phyloP scores from a whole-genome alignment of 108 stramenopile species.

The Nitzschia sp. region DNA sequence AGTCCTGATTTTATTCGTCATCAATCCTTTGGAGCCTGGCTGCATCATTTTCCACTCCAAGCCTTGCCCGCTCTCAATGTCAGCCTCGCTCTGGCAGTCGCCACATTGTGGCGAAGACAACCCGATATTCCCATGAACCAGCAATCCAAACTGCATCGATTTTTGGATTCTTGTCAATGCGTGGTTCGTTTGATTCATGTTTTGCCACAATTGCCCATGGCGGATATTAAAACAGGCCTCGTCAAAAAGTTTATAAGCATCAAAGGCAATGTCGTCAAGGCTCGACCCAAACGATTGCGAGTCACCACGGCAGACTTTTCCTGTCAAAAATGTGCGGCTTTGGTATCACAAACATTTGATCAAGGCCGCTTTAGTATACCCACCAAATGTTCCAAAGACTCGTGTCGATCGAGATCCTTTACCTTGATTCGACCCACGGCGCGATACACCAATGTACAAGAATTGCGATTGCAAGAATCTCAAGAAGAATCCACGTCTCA shows the following conservation, averaged over 20 bases:
- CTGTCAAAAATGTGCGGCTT: slow-evolving; percentile 87
- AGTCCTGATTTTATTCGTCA: slow-evolving; percentile 21
- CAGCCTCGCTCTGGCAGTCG: slow-evolving; percentile 47
- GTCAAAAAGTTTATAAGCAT: slow-evolving; percentile 79
- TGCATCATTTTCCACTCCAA: slow-evolving; percentile 50
- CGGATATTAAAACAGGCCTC: slow-evolving; percentile 58
- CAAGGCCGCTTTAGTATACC: slow-evolving; percentile 77
- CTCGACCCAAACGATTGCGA: slow-evolving; percentile 85
- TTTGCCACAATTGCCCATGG: slow-evolving; percentile 46
- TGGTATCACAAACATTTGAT: slow-evolving; percentile 62
- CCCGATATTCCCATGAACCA: background rate
- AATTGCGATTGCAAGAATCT: slow-evolving; percentile 90
- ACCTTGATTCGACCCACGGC: slow-evolving; percentile 75
- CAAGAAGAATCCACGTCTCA: slow-evolving; percentile 78
- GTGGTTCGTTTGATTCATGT: slow-evolving; percentile 47
- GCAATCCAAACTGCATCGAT: slow-evolving; percentile 26
- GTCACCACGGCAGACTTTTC: slow-evolving; percentile 84
- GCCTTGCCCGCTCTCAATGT: slow-evolving; percentile 42
- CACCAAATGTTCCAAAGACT: slow-evolving; percentile 60
- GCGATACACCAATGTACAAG: slow-evolving; percentile 90
- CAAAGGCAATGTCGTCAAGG: slow-evolving; percentile 91
- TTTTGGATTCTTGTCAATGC: slow-evolving; percentile 43
- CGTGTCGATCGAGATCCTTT: slow-evolving; percentile 68
- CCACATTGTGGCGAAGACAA: slow-evolving; percentile 29
- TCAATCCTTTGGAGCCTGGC: slow-evolving; percentile 48